These are phyloP conservation scores for Spathaspora sp. DNA, from an alignment of 805 yeast species.

Conservation along the genomic window DNA sequence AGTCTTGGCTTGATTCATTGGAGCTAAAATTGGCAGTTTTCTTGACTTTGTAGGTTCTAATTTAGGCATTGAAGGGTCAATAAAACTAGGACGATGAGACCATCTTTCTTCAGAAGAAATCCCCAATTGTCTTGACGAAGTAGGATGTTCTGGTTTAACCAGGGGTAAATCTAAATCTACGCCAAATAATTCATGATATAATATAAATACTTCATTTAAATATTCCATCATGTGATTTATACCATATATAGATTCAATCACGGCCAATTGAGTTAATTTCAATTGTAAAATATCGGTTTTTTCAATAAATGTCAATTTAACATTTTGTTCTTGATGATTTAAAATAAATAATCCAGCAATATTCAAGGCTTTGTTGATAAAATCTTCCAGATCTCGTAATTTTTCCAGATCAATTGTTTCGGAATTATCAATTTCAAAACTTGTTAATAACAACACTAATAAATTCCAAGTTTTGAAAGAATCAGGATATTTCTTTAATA, in stretches of 20 bases:
- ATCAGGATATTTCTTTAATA: slow-evolving; percentile 49
- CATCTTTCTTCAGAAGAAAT: slow-evolving; percentile 19
- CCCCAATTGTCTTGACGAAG: slow-evolving; percentile 4
- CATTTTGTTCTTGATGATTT: slow-evolving; percentile 22
- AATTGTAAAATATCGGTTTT: slow-evolving; percentile 59
- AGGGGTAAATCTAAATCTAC: slow-evolving; percentile 6
- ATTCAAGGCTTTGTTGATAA: slow-evolving; percentile 50
- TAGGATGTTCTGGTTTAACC: not conserved
- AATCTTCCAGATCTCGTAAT: slow-evolving; percentile 47
- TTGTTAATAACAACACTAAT: slow-evolving; percentile 58
- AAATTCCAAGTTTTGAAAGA: slow-evolving; percentile 66
- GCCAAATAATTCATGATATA: slow-evolving; percentile 51
- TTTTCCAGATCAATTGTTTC: slow-evolving; percentile 3
- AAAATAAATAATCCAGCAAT: slow-evolving; percentile 33
- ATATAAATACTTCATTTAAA: slow-evolving; percentile 61
- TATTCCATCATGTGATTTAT: slow-evolving; percentile 53
- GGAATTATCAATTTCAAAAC: slow-evolving; percentile 44
- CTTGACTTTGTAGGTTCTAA: not conserved
- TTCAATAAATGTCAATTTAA: slow-evolving; percentile 21
- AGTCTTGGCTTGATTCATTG: not conserved
- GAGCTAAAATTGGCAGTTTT: not conserved
- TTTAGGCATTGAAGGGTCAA: slow-evolving; percentile 23
- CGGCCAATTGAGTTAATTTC: slow-evolving; percentile 69
- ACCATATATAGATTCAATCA: slow-evolving; percentile 63
- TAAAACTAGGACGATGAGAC: slow-evolving; percentile 41